These are phyloP conservation scores for Elsinoe fawcettii DNA, from an alignment of 2,329 filamentous ascomycete genomes.

Conservation along the genomic window DNA sequence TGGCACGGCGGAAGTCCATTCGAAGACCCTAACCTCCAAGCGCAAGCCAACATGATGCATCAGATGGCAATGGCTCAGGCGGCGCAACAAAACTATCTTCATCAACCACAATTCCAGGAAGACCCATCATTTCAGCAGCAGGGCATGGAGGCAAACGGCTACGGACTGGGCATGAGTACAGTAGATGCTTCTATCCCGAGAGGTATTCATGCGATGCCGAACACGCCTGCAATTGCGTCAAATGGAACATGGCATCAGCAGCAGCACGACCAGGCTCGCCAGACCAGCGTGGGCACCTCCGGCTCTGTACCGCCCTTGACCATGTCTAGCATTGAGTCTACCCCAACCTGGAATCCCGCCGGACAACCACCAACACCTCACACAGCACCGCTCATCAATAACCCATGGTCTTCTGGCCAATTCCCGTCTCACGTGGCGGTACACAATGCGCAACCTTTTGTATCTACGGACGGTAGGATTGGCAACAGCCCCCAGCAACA, in stretches of 20 bases:
- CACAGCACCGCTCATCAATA: not conserved
- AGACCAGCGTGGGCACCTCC: not conserved
- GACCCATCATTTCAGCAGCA: not conserved
- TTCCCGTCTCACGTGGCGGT: not conserved
- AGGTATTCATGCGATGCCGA: not conserved
- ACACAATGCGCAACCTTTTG: not conserved
- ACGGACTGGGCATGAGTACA: not conserved
- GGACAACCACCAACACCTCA: constrained; percentile 1
- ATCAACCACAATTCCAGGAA: constrained; percentile 3
- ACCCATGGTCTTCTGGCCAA: not conserved
- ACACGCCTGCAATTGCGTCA: not conserved
- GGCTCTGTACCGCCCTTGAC: not conserved
- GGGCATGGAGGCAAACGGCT: not conserved
- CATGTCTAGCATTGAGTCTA: constrained; percentile 4
- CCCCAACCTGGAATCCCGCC: not conserved
- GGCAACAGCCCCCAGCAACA: not conserved
- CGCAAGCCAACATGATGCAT: constrained; percentile 1
- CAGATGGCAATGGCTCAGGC: constrained; percentile 4
- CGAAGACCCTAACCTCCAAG: not conserved
- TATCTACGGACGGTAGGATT: not conserved
- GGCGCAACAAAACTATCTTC: not conserved
- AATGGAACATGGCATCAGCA: not conserved
- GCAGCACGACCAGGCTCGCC: not conserved
- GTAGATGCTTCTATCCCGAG: not conserved
- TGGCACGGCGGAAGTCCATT: constrained; percentile 3